Evolutionary conservation across 495 filamentous ascomycete genomes (phyloP).

Genomic region (Daldinia childiae): DNA sequence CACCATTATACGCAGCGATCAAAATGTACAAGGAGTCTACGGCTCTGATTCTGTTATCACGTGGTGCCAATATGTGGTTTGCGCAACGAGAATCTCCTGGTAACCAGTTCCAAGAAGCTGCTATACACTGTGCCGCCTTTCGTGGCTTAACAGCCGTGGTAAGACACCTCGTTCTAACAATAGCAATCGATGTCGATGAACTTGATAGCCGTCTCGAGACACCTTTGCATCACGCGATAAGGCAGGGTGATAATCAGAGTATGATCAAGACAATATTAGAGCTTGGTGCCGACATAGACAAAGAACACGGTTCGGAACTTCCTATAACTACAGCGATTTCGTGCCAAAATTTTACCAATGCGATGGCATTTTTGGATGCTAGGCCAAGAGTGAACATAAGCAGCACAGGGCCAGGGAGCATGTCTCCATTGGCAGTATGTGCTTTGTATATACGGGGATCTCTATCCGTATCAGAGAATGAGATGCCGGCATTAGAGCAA

Average conservation of each 20-base stretch:
- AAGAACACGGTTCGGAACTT: not conserved
- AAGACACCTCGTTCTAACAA: constrained; percentile 13
- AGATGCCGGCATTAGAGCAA: too few species aligned
- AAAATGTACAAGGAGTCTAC: not conserved
- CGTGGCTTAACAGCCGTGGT: not conserved
- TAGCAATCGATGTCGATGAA: constrained; percentile 14
- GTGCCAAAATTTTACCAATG: not conserved
- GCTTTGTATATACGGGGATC: not conserved
- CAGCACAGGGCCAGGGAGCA: not conserved
- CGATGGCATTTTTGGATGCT: constrained; percentile 9
- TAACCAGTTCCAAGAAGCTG: not conserved
- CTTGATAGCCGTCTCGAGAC: not conserved
- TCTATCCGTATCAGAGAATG: too few species aligned
- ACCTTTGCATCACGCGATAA: constrained; percentile 17
- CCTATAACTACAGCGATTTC: constrained; percentile 11
- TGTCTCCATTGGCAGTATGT: constrained; percentile 10
- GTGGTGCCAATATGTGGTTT: constrained; percentile 16
- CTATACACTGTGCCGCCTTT: constrained; percentile 15
- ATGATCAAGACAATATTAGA: constrained; percentile 7
- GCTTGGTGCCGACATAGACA: constrained; percentile 24
- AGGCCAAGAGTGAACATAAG: constrained; percentile 12
- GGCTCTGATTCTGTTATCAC: constrained; percentile 13
- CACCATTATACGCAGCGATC: constrained; percentile 17
- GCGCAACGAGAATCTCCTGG: too few species aligned
- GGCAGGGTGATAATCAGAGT: not conserved